These are phyloP conservation scores for Linnemannia exigua DNA, from an alignment of 192 early-diverging fungal species.

Conservation along the genomic window DNA sequence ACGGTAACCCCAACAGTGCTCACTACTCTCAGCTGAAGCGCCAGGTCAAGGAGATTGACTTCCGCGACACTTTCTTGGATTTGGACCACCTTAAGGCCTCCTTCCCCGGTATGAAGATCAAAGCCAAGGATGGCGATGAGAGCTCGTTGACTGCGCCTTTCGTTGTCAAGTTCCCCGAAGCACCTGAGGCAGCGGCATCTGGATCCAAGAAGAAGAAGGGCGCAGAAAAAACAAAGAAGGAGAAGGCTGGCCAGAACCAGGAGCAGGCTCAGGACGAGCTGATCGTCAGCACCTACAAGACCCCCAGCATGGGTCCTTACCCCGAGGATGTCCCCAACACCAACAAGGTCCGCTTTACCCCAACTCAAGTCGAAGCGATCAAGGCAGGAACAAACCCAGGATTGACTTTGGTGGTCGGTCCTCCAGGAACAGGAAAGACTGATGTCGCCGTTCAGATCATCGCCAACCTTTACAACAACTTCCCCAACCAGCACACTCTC, in stretches of 20 bases:
- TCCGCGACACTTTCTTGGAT: slow-evolving; percentile 92
- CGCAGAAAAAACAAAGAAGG: slow-evolving; percentile 61
- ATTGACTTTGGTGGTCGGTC: slow-evolving; percentile 94
- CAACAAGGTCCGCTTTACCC: slow-evolving; percentile 90
- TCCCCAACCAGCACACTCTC: slow-evolving; percentile 91
- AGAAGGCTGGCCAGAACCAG: slow-evolving; percentile 18
- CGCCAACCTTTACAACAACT: slow-evolving; percentile 94
- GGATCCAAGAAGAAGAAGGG: slow-evolving; percentile 51
- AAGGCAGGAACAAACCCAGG: slow-evolving; percentile 88
- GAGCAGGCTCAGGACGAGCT: slow-evolving; percentile 61
- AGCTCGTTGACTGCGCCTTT: slow-evolving; percentile 75
- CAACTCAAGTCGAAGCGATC: slow-evolving; percentile 90
- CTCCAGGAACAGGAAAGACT: slow-evolving; percentile 99
- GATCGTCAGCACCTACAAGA: slow-evolving; percentile 73
- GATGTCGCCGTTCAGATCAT: slow-evolving; percentile 98
- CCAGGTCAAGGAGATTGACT: slow-evolving; percentile 73
- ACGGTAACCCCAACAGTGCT: slow-evolving; percentile 90
- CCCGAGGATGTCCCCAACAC: slow-evolving; percentile 74
- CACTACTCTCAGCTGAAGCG: slow-evolving; percentile 75
- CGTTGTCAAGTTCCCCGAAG: slow-evolving; percentile 77
- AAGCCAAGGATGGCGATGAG: slow-evolving; percentile 48
- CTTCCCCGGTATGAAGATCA: slow-evolving; percentile 70
- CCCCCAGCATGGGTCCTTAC: slow-evolving; percentile 81
- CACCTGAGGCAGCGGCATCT: slow-evolving; percentile 28
- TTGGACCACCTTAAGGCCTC: slow-evolving; percentile 80